Conservation (phyloP, 192 early-diverging fungal genomes). For the Linnemannia hyalina region DNA sequence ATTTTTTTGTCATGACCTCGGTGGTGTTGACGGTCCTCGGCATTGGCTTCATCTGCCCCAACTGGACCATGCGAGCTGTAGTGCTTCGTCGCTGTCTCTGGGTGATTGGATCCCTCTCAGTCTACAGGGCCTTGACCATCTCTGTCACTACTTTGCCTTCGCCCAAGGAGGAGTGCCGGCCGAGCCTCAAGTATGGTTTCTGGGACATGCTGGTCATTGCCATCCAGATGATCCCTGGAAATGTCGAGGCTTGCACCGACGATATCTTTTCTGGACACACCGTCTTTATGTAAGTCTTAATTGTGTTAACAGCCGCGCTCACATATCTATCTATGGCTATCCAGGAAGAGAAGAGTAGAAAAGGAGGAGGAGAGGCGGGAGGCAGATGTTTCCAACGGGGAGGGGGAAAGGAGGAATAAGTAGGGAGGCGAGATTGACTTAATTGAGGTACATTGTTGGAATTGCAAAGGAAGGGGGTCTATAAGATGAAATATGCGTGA, state of each 20-base stretch:
- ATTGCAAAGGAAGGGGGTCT: background rate
- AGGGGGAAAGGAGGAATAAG: background rate
- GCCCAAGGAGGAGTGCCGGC: slow-evolving; percentile 53
- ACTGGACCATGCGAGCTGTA: slow-evolving; percentile 44
- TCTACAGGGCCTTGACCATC: slow-evolving; percentile 42
- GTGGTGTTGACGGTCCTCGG: slow-evolving; percentile 45
- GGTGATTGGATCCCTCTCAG: slow-evolving; percentile 48
- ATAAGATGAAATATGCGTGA: background rate
- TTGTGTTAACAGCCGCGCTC: background rate
- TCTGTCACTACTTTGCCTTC: slow-evolving; percentile 56
- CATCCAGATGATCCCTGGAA: slow-evolving; percentile 52
- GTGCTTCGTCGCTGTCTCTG: slow-evolving; percentile 53
- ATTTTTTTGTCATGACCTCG: slow-evolving; percentile 56
- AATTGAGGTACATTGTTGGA: background rate
- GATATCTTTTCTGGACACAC: slow-evolving; percentile 63
- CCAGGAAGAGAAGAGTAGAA: background rate
- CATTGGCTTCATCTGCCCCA: slow-evolving; percentile 44
- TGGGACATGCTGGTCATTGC: slow-evolving; percentile 52
- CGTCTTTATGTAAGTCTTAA: slow-evolving; percentile 55
- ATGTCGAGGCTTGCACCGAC: slow-evolving; percentile 59
- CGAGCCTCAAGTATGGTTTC: slow-evolving; percentile 45
- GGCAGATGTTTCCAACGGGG: slow-evolving; percentile 5
- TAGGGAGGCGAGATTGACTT: background rate
- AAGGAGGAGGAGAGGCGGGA: background rate
- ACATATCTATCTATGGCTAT: background rate